Conservation (phyloP, 441 rosid species). For the Hura crepitans region DNA sequence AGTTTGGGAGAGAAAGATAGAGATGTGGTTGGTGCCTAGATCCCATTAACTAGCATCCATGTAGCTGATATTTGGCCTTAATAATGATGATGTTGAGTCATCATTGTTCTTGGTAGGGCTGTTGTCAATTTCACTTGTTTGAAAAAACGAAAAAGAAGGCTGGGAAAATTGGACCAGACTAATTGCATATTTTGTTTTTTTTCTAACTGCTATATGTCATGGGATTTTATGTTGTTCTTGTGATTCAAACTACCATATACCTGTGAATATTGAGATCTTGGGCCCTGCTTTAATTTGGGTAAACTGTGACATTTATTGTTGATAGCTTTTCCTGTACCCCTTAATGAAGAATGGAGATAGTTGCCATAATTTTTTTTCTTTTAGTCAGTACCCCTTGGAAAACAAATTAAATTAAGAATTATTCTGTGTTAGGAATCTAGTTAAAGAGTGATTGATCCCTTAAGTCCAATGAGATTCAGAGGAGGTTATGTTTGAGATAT, state of each 20-base stretch:
- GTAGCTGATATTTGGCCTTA: background rate
- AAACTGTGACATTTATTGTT: background rate
- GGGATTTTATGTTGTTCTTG: background rate
- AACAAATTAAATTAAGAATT: background rate
- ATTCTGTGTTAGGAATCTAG: too few relatives aligned
- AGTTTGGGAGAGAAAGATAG: background rate
- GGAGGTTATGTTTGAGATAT: background rate
- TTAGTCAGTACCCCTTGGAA: background rate
- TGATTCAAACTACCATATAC: background rate
- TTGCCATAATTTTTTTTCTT: background rate
- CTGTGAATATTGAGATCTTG: too few relatives aligned
- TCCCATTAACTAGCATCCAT: background rate
- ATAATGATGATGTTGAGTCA: background rate
- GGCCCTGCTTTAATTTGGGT: background rate
- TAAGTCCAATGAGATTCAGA: background rate
- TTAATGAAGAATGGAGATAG: background rate
- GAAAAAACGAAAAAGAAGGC: background rate
- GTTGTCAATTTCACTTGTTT: background rate
- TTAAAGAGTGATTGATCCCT: background rate
- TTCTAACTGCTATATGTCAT: background rate
- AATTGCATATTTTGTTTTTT: background rate
- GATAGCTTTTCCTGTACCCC: background rate
- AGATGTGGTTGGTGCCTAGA: background rate
- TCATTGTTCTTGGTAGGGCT: background rate
- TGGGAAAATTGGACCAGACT: background rate